A percentile compares a stretch with the other conserved stretches of the same genome.
phyloP scores from a whole-genome alignment of 2,329 filamentous ascomycete species.

The Escovopsis sp. region DNA sequence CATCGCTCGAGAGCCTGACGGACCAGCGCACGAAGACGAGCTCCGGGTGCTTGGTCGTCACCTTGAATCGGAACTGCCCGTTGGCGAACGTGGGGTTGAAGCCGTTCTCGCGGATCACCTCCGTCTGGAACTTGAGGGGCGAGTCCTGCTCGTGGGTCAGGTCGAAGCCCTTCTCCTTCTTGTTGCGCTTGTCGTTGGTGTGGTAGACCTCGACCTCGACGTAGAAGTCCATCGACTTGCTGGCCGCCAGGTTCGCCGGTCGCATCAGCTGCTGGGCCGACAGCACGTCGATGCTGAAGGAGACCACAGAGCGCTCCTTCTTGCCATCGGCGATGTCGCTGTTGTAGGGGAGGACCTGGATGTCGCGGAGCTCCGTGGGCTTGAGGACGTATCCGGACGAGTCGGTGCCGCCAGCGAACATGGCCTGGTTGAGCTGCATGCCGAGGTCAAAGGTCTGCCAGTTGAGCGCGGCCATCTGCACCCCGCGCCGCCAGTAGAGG shows the following conservation, averaged over 20 bases:
- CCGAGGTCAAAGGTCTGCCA: constrained; percentile 97
- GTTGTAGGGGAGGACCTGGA: constrained; percentile 41
- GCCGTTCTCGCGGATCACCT: constrained; percentile 72
- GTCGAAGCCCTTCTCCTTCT: constrained; percentile 56
- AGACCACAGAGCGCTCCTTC: constrained; percentile 66
- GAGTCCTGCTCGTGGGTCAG: constrained; percentile 30
- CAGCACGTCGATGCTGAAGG: constrained; percentile 75
- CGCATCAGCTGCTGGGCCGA: constrained; percentile 92
- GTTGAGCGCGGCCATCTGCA: constrained; percentile 95
- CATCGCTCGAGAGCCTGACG: constrained; percentile 74
- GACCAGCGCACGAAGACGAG: constrained; percentile 89
- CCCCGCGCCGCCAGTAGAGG: constrained; percentile 84
- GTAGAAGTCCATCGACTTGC: constrained; percentile 74
- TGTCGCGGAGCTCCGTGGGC: constrained; percentile 67
- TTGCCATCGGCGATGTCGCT: constrained; percentile 42
- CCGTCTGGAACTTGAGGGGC: constrained; percentile 65
- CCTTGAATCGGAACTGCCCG: constrained; percentile 60
- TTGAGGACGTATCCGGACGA: constrained; percentile 88
- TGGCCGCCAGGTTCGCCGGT: constrained; percentile 55
- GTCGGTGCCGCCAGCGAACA: constrained; percentile 86
- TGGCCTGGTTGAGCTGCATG: constrained; percentile 92
- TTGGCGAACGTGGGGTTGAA: constrained; percentile 78
- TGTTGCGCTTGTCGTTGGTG: constrained; percentile 85
- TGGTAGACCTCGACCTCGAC: constrained; percentile 91
- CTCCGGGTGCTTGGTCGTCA: constrained; percentile 89